Evolutionary conservation across 805 yeast species (phyloP), one percentile per base, ranked within the genome.

Genomic region (Candida jianshihensis): DNA sequence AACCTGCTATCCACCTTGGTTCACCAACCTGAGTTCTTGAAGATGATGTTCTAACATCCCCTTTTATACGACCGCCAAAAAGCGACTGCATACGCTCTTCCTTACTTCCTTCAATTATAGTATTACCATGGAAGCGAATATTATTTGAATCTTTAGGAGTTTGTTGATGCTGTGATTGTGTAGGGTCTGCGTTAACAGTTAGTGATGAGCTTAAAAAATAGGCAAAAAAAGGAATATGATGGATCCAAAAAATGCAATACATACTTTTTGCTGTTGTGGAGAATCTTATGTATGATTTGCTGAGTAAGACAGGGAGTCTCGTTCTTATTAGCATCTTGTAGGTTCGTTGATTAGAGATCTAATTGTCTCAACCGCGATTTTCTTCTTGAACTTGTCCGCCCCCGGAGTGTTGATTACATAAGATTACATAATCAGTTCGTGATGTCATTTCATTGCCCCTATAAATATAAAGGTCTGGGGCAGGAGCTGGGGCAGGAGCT

Each of bases 61-160:
- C 82, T 40, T 68, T 69, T 24, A 75, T 53, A 36, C 80, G 57
- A 0, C 76, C 75, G 0, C 82, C 82, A 56, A 77, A 77, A 1
- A 75, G 70, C 30, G 55, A 58, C 15, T 56, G 54, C 52, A 75
- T 67, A 35, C 75, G 61, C 31, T 73, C 71, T 37, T 70, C 74
- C 1, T 71, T 62, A 0, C 72, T 53, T 2, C 56, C 59, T 2
- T 37, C 35, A 2, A 54, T 33, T 4, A 41, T 38, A 3, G 57
- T 47, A 38, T 61, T 63, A 6, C 71, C 70, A 33, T 42, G 34
- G 41, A 53, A 53, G 6, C 42, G 34, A 12, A 50, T 15, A 1
- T 40, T 31, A n/a, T 14, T 26, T 14, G 29, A n/a, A 26, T 26
- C 29, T 6, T 26, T n/a, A 6, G 17, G 8, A 17, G 29, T 26